Evolutionary conservation across 2,329 filamentous ascomycete genomes (phyloP), one percentile per base, ranked within the genome.

Genomic region (Arthroderma uncinatum): DNA sequence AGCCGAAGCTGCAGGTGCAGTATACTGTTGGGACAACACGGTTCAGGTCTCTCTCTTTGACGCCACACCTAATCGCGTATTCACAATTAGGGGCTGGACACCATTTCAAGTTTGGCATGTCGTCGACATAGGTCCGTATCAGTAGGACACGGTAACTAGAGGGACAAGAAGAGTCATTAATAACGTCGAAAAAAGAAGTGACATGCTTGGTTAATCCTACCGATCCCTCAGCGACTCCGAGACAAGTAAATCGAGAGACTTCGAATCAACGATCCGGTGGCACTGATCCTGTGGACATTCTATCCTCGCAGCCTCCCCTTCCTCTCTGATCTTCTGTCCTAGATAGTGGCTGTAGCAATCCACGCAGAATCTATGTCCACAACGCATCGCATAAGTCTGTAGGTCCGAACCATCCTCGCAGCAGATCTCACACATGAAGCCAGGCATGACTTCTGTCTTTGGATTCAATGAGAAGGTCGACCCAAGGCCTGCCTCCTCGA

Each of bases 61-160:
- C 81, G 0, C 76, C 77, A 65, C 93, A 98, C 67, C 97, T 88
- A 50, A 98, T 77, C 10, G 92, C 93, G 67, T 93, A 97, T 65
- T 87, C 82, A 72, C 93, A 98, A 70, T 98, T 92, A n/a, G 93
- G 93, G 0, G 92, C 92, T 0, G 93, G 93, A 70, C 93, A 98
- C 93, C 93, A 98, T 71, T 95, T 95, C 59, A 97, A 82, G 57
- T 86, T 86, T 58, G 95, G 91, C 73, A 90, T 95, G 72, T 98
- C 92, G 71, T 98, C 93, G 59, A 98, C 93, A 67, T 95, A 98
- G 5, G 91, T 96, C 64, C 93, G 81, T 67, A 88, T 95, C 34
- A 98, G 83, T 14, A 98, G 80, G 64, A 87, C 84, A 62, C 87
- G 83, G 68, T 98, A 98, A 63, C 90, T 82, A 62, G 36, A 28